Base-by-base conservation (phyloP, 2,329 filamentous ascomycete genomes). In the Cercospora canescens region DNA sequence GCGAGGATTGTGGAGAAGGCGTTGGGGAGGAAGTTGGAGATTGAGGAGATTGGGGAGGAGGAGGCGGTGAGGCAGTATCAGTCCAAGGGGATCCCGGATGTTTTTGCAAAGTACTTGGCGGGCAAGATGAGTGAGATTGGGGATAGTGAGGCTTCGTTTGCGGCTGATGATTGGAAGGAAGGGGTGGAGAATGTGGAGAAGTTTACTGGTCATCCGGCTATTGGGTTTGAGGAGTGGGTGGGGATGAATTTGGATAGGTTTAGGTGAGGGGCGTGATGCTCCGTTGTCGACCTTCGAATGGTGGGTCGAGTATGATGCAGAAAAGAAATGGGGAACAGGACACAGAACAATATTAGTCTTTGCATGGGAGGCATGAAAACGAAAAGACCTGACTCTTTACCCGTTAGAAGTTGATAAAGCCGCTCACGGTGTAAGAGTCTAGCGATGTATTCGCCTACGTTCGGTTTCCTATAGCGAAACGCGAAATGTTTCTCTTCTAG, bases 201-300 rank as follows among this genome's bases (percentile, higher is more conserved):
- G 57, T 80, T 78, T 64, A 74, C 76, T 6, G 72, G 76, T 1
- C 70, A 72, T 52, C 66, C 73, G 18, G 66, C 77, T 6, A 70
- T 67, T 26, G 66, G 52, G 12, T 77, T 81, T 62, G 66, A 75
- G 50, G 72, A 79, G 24, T 81, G 77, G 77, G 73, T 76, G 12
- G 70, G 74, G 34, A 67, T 64, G 37, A 78, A 81, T 60, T 67
- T 67, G 64, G 55, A 41, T 3, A 50, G 67, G 37, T 74, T 73
- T 57, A n/a, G 21, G 18, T 59, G 35, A 59, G 54, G n/a, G n/a
- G n/a, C n/a, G n/a, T n/a, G n/a, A n/a, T n/a, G n/a, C n/a, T n/a
- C n/a, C n/a, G n/a, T n/a, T n/a, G n/a, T n/a, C n/a, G n/a, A n/a
- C n/a, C n/a, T n/a, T n/a, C n/a, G n/a, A n/a, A n/a, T n/a, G n/a